These are phyloP conservation scores for Eremomyces bilateralis DNA, from an alignment of 495 filamentous ascomycete species.

Conservation along the genomic window DNA sequence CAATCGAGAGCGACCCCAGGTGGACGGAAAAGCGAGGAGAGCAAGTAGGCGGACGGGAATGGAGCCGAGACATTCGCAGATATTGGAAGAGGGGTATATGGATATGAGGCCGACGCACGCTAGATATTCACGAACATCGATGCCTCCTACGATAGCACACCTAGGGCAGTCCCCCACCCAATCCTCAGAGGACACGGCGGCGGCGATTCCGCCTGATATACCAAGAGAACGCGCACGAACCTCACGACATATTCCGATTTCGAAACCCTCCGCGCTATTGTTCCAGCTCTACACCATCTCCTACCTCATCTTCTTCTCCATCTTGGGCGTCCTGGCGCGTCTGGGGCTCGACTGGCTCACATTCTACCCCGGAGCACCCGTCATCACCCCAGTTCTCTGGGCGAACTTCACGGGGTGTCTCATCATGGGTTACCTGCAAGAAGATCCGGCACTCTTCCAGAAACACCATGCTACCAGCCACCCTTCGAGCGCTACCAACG, in stretches of 20 bases:
- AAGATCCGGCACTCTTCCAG: slow-evolving; percentile 55
- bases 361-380: slow-evolving; percentile 55
- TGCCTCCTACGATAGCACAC: no score
- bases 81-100: no score
- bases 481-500: slow-evolving; percentile 11
- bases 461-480: slow-evolving; percentile 12
- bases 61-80: no score
- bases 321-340: slow-evolving; percentile 68
- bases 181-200: no score
- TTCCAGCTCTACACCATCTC: slow-evolving; percentile 58
- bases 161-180: no score
- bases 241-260: no score
- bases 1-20: no score
- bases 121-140: no score
- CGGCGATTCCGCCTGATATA: no score
- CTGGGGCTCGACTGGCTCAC: slow-evolving; percentile 68
- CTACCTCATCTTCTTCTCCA: slow-evolving; percentile 70
- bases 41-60: no score
- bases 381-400: slow-evolving; percentile 61
- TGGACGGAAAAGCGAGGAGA: no score
- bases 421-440: slow-evolving; percentile 65
- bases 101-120: no score
- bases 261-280: slow-evolving; percentile 17
- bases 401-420: slow-evolving; percentile 73
- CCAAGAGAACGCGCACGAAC: slow-evolving; percentile 4